Base-by-base conservation (phyloP, 176 grass and related monocot species). In the Triticum urartu region DNA sequence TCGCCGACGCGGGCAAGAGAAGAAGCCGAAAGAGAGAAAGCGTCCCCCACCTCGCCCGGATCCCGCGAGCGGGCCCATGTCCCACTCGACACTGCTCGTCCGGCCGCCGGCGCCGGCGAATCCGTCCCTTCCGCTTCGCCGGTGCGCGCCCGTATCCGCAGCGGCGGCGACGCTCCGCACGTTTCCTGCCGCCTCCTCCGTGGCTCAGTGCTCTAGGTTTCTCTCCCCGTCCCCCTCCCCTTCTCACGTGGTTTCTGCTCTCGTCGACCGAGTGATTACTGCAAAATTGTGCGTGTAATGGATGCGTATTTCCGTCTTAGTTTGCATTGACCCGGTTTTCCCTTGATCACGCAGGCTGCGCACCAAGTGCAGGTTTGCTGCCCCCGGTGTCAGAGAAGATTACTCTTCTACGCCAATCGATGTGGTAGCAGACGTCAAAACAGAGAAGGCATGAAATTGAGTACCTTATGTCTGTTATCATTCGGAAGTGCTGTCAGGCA, bases 351-450 rank as follows among this genome's bases (percentile, higher is more conserved):
- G 48, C 69, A 94, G 95, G 84, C 25, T 83, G 48, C 88, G 87
- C 9, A 87, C 91, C 75, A 90, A 65, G 87, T 87, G 90, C n/a
- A 85, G 82, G 75, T 91, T 92, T 43, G 81, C 90, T 7, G 80
- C 97, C 24, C 79, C 96, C 28, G 67, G 80, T 65, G 72, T 88
- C 3, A 85, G 50, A 17, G 81, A 90, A 6, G 93, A 90, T 56
- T 95, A 86, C 68, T 91, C 91, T 61, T 98, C 92, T 35, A 63
- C 85, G 56, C 90, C 90, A 30, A 96, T 99, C 13, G 97, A 99
- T 86, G 85, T 96, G 3, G 90, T 87, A 17, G 97, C 97, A 3
- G 88, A 94, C 85, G 97, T 99, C 78, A 99, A 92, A 85, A 93
- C 90, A 10, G 92, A 99, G 62, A 96, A 92, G 90, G 97, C 90